Evolutionary conservation across 805 yeast genomes (phyloP).

Genomic region (Kluyveromyces siamensis): DNA sequence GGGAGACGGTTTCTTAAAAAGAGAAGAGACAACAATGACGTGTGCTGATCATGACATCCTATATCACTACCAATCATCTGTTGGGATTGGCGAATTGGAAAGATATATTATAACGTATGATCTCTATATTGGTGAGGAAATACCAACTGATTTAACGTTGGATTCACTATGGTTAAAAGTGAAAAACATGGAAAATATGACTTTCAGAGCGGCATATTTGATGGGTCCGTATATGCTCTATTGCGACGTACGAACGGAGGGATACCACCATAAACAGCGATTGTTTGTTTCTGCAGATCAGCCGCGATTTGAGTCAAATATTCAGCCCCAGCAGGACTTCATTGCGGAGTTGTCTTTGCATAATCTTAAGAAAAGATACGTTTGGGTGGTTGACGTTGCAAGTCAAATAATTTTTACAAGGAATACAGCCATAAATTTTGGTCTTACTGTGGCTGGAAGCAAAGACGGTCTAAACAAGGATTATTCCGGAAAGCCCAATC

Average conservation of each 20-base stretch:
- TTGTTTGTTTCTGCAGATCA: constrained; percentile 67
- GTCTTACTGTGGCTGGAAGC: constrained; percentile 42
- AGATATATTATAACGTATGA: constrained; percentile 45
- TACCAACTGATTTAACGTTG: constrained; percentile 19
- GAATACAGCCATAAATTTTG: constrained; percentile 53
- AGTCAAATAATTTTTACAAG: constrained; percentile 65
- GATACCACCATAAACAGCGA: constrained; percentile 40
- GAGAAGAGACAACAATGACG: background rate
- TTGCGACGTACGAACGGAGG: constrained; percentile 53
- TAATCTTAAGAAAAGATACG: constrained; percentile 45
- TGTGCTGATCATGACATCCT: constrained; percentile 12
- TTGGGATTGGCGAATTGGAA: constrained; percentile 53
- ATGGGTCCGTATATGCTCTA: constrained; percentile 73
- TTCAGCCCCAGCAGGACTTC: constrained; percentile 59
- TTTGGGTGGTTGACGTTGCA: constrained; percentile 63
- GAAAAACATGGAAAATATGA: constrained; percentile 45
- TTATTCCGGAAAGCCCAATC: constrained; percentile 17
- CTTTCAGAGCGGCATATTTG: constrained; percentile 55
- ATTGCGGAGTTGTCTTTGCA: constrained; percentile 55
- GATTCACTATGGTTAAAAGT: constrained; percentile 44
- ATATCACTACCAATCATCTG: constrained; percentile 34
- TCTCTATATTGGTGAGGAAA: constrained; percentile 28
- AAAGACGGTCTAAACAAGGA: constrained; percentile 19
- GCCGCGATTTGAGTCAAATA: constrained; percentile 64
- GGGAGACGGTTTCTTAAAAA: background rate